Evolutionary conservation across 2,329 filamentous ascomycete species (phyloP).

Genomic region (Pseudopyrenochaeta lycopersici): DNA sequence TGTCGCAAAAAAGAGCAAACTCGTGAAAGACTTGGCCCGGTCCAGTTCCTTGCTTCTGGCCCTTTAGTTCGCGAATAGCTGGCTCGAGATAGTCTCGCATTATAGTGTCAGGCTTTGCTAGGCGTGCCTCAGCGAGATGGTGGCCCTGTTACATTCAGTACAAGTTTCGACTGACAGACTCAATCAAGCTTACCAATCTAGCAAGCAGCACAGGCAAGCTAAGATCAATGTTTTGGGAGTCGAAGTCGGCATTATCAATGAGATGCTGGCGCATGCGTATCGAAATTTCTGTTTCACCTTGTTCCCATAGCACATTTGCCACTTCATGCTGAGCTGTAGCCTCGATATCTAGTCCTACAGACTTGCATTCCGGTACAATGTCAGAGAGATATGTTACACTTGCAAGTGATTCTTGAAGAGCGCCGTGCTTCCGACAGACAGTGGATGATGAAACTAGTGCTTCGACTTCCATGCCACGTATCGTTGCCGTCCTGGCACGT

Average conservation of each 20-base stretch:
- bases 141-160: conserved; percentile 66
- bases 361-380: conserved; percentile 73
- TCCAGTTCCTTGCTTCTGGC: conserved; percentile 71
- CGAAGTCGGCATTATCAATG: conserved; percentile 39
- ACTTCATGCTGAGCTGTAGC: conserved; percentile 81
- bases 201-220: conserved; percentile 75
- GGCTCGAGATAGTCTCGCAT: conserved; percentile 86
- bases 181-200: conserved; percentile 66
- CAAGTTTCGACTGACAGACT: conserved; percentile 14
- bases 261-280: conserved; percentile 87
- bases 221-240: conserved; percentile 40
- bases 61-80: conserved; percentile 82
- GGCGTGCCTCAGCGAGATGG: conserved; percentile 85
- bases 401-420: conserved; percentile 85
- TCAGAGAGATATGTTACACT: conserved; percentile 84
- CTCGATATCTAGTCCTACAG: conserved; percentile 78
- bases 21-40: conserved; percentile 92
- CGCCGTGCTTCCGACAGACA: conserved; percentile 80
- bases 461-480: conserved; percentile 77
- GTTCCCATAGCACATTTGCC: conserved; percentile 91
- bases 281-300: conserved; percentile 87
- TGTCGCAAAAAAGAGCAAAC: conserved; percentile 94
- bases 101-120: conserved; percentile 91
- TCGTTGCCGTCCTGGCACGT: conserved; percentile 68
- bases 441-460: conserved; percentile 78